Evolutionary conservation across 805 yeast genomes (phyloP).

Genomic region (Nakazawaea wyomingensis): DNA sequence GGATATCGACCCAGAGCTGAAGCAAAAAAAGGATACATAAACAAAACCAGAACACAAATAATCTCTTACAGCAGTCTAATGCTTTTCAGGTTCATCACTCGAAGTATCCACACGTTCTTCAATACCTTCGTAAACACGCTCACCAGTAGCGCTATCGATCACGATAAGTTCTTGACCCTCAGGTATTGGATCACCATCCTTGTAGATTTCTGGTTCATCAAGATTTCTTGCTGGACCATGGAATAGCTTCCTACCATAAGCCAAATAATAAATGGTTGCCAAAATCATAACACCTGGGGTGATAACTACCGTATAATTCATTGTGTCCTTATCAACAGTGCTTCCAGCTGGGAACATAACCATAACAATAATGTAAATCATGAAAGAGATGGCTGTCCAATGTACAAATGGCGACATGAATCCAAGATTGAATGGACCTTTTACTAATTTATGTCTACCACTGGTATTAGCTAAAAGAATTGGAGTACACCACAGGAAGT

Average conservation of each 20-base stretch:
- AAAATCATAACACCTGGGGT: slow-evolving; percentile 57
- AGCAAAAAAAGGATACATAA: background rate
- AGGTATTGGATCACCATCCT: slow-evolving; percentile 5
- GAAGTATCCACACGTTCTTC: slow-evolving; percentile 5
- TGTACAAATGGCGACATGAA: slow-evolving; percentile 39
- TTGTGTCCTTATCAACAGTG: slow-evolving; percentile 36
- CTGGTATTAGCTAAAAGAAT: slow-evolving; percentile 46
- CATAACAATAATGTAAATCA: slow-evolving; percentile 47
- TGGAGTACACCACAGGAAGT: slow-evolving; percentile 60
- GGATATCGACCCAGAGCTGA: background rate
- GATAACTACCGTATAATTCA: slow-evolving; percentile 70
- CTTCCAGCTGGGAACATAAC: slow-evolving; percentile 54
- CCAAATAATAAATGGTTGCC: slow-evolving; percentile 44
- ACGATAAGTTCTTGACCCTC: slow-evolving; percentile 11
- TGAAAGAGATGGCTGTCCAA: slow-evolving; percentile 43
- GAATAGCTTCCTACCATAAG: slow-evolving; percentile 49
- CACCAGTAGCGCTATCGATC: slow-evolving; percentile 13
- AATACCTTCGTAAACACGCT: slow-evolving; percentile 7
- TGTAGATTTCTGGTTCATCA: slow-evolving; percentile 3
- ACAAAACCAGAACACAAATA: too few relatives aligned
- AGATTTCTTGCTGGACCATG: slow-evolving; percentile 41
- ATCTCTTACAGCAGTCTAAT: too few relatives aligned
- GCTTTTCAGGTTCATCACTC: background rate
- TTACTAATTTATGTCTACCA: slow-evolving; percentile 46
- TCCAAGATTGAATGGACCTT: slow-evolving; percentile 68